Evolutionary conservation across 345 rosid species (phyloP).

Genomic region (Moricandia moricandioides): DNA sequence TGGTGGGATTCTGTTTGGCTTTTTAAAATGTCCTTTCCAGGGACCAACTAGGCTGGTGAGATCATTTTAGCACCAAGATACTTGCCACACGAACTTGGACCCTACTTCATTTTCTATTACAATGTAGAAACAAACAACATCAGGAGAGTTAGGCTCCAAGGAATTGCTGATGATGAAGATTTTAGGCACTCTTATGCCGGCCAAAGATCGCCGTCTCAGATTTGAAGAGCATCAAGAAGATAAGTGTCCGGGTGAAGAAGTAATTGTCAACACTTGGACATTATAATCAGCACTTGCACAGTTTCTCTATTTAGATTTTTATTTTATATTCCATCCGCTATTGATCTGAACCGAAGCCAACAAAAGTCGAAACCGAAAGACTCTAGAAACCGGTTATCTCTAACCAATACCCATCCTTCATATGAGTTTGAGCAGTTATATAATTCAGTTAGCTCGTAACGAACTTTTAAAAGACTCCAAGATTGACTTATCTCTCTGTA

Average conservation of each 20-base stretch:
- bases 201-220: too few species aligned
- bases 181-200: too few species aligned
- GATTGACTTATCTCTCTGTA: constrained; percentile 6
- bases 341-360: not conserved
- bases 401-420: not conserved
- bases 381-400: constrained; percentile 2
- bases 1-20: not conserved
- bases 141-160: not conserved
- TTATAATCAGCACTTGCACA: too few species aligned
- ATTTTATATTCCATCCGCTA: too few species aligned
- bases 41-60: constrained; percentile 21
- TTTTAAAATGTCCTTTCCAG: not conserved
- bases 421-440: not conserved
- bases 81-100: not conserved
- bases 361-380: not conserved
- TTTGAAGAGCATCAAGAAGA: too few species aligned
- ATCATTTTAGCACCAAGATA: not conserved
- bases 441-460: constrained; percentile 12
- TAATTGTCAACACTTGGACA: too few species aligned
- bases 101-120: not conserved
- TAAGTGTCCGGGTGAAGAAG: too few species aligned
- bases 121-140: not conserved
- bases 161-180: not conserved
- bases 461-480: constrained; percentile 15
- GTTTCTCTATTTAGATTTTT: too few species aligned